Percentiles rank a stretch among this genome's conserved stretches.
phyloP scores from a whole-genome alignment of 2,329 filamentous ascomycete species.

The Cercospora nicotianae region DNA sequence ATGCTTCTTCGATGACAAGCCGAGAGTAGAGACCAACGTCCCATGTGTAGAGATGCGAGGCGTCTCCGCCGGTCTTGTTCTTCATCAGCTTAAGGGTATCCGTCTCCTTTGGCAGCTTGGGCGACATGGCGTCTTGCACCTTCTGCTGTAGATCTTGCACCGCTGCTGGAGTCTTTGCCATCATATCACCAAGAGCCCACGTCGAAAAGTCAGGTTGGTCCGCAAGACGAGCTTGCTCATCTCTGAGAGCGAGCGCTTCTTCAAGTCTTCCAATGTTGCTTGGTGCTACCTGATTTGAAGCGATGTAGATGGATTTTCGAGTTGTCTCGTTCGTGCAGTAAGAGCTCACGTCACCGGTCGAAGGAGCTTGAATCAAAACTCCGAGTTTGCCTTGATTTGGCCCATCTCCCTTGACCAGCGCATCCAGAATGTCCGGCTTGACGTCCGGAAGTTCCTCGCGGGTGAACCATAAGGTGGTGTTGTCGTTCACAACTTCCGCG shows the following conservation, averaged over 20 bases:
- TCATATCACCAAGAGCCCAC: constrained; percentile 73
- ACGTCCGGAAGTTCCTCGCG: constrained; percentile 70
- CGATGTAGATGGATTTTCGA: constrained; percentile 65
- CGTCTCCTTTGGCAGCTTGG: not conserved
- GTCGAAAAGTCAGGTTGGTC: constrained; percentile 75
- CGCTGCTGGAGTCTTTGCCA: constrained; percentile 71
- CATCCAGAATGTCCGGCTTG: constrained; percentile 64
- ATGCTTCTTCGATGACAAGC: constrained; percentile 71
- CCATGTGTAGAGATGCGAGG: constrained; percentile 3
- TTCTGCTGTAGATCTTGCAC: constrained; percentile 64
- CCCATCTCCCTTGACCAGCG: constrained; percentile 67
- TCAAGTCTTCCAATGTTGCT: constrained; percentile 69
- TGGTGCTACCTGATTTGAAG: constrained; percentile 75
- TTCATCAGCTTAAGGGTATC: constrained; percentile 9
- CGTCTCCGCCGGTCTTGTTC: not conserved
- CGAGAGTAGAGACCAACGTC: constrained; percentile 35
- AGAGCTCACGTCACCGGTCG: constrained; percentile 68
- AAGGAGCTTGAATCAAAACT: constrained; percentile 71
- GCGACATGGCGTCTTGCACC: not conserved
- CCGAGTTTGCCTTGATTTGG: constrained; percentile 66
- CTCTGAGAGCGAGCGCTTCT: constrained; percentile 69
- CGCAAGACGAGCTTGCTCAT: constrained; percentile 73
- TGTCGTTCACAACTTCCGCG: constrained; percentile 76
- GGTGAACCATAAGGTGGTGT: constrained; percentile 73
- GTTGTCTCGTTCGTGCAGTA: constrained; percentile 69